phyloP scores from a whole-genome alignment of 768 basidiomycete species.

The Tephrocybe rancida region DNA sequence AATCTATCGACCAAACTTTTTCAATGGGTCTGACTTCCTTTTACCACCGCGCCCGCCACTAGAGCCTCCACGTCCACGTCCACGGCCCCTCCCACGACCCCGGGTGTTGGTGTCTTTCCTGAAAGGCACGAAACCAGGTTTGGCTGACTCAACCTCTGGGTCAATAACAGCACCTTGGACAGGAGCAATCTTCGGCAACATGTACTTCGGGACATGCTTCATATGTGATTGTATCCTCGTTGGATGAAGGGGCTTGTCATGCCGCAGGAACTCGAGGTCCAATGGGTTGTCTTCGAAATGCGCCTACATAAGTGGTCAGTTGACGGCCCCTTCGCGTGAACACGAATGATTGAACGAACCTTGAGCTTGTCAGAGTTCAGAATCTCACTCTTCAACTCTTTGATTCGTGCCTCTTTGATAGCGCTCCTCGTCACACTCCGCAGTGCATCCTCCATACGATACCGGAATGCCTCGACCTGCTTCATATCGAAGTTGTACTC shows the following conservation, averaged over 20 bases:
- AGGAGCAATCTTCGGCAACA: slow-evolving; percentile 80
- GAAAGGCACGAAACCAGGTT: slow-evolving; percentile 71
- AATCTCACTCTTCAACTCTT: slow-evolving; percentile 92
- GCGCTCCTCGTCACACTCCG: slow-evolving; percentile 84
- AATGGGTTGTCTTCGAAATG: slow-evolving; percentile 98
- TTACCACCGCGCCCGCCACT: slow-evolving; percentile 56
- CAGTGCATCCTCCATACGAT: slow-evolving; percentile 96
- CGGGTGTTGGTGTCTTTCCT: slow-evolving; percentile 51
- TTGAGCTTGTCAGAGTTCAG: slow-evolving; percentile 96
- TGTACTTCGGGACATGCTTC: slow-evolving; percentile 94
- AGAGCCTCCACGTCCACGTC: slow-evolving; percentile 53
- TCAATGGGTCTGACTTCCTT: slow-evolving; percentile 82
- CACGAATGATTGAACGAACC: slow-evolving; percentile 44
- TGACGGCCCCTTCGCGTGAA: neutral
- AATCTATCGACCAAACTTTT: slow-evolving; percentile 60
- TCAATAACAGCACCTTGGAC: slow-evolving; percentile 42
- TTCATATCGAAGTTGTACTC: slow-evolving; percentile 95
- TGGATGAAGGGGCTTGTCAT: slow-evolving; percentile 94
- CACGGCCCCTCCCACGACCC: slow-evolving; percentile 57
- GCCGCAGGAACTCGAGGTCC: slow-evolving; percentile 88
- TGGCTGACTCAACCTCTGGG: slow-evolving; percentile 25
- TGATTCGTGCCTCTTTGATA: slow-evolving; percentile 89
- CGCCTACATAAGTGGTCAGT: slow-evolving; percentile 52
- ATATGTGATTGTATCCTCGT: slow-evolving; percentile 90
- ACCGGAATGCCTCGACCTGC: slow-evolving; percentile 96